A percentile compares a stretch with the other conserved stretches of the same genome.
These are phyloP conservation scores for Pseudozyma flocculosa DNA, from an alignment of 1,284 basidiomycete species.

Conservation along the genomic window DNA sequence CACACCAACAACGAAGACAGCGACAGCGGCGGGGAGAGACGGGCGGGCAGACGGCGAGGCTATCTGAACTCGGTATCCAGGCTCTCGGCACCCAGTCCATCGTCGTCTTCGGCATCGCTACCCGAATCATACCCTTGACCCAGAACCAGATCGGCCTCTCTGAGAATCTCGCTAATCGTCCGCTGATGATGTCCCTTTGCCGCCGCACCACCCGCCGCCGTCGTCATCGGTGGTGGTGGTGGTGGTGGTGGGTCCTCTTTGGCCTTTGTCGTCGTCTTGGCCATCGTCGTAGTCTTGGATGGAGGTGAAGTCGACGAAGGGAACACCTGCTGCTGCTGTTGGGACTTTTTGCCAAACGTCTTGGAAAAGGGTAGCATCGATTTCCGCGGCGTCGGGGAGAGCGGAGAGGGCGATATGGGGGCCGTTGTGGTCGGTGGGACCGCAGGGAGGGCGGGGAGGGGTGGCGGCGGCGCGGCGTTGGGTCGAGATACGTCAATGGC, in stretches of 20 bases:
- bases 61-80: no score
- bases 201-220: not conserved
- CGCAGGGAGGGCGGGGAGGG: slow-evolving; percentile 1
- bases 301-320: slow-evolving; percentile 14
- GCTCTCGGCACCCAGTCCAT: no score
- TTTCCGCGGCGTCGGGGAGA: not conserved
- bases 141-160: slow-evolving; percentile 37
- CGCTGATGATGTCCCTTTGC: slow-evolving; percentile 17
- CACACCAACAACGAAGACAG: no score
- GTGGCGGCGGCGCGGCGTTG: slow-evolving; percentile 8
- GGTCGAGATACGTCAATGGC: slow-evolving; percentile 30
- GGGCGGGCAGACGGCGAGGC: no score
- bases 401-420: not conserved
- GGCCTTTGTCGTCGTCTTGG: slow-evolving; percentile 11
- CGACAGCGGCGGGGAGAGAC: no score
- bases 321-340: slow-evolving; percentile 23
- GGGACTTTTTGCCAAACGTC: slow-evolving; percentile 10
- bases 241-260: slow-evolving; percentile 2
- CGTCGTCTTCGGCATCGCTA: slow-evolving; percentile 12
- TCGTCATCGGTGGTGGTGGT: slow-evolving; percentile 1
- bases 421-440: not conserved
- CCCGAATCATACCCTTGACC: slow-evolving; percentile 17
- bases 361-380: not conserved
- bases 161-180: slow-evolving; percentile 38
- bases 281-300: slow-evolving; percentile 12